These are phyloP conservation scores for Ganoderma resinaceum DNA, from an alignment of 1,284 basidiomycete species.

Conservation along the genomic window DNA sequence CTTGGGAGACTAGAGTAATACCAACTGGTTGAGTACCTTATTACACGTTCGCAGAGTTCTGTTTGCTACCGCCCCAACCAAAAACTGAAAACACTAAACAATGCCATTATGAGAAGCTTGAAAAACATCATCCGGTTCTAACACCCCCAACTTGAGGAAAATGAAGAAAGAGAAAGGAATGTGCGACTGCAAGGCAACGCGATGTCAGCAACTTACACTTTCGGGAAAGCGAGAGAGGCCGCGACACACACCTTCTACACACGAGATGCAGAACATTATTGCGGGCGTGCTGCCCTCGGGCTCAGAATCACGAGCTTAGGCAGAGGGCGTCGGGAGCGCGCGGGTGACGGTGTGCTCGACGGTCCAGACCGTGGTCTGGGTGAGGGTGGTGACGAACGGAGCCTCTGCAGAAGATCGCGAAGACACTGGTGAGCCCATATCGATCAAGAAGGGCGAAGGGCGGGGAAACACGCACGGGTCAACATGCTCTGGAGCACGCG, in stretches of 20 bases:
- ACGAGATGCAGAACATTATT: background rate
- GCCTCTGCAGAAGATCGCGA: slow-evolving; percentile 6
- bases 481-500: slow-evolving; percentile 26
- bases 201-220: background rate
- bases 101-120: background rate
- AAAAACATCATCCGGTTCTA: background rate
- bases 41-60: background rate
- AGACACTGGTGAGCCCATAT: background rate
- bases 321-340: slow-evolving; percentile 1
- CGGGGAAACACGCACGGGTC: slow-evolving; percentile 7
- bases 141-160: background rate
- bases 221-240: too few species aligned
- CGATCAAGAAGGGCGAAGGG: background rate
- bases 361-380: slow-evolving; percentile 24
- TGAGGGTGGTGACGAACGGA: slow-evolving; percentile 28
- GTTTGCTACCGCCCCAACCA: background rate
- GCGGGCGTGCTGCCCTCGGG: background rate
- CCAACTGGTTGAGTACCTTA: background rate
- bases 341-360: slow-evolving; percentile 26
- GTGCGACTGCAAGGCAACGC: background rate
- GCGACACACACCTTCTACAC: background rate
- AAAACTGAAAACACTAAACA: background rate
- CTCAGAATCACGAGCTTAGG: background rate
- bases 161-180: background rate
- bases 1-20: background rate